Conservation (phyloP, 208 protist species). For the Leishmania aethiopica region DNA sequence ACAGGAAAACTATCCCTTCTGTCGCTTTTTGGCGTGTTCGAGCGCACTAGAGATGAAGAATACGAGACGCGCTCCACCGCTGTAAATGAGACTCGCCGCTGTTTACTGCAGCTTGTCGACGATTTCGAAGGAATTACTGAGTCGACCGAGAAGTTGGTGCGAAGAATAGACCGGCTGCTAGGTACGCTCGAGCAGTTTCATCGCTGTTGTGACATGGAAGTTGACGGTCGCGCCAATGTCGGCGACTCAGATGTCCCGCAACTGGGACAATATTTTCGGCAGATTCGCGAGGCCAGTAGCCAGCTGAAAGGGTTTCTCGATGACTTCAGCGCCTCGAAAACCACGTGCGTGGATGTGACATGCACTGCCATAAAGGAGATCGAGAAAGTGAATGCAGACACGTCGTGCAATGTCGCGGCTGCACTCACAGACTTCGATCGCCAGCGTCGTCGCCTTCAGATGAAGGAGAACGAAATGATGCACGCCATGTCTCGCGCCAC, state of each 20-base stretch:
- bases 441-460: constrained; percentile 47
- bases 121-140: constrained; percentile 40
- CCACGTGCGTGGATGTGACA: constrained; percentile 43
- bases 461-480: constrained; percentile 31
- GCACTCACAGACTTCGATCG: constrained; percentile 59
- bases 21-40: constrained; percentile 62
- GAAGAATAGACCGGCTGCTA: constrained; percentile 40
- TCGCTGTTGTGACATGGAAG: constrained; percentile 54
- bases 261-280: constrained; percentile 22
- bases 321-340: constrained; percentile 34
- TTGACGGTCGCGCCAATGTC: constrained; percentile 25
- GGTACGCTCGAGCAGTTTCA: constrained; percentile 48
- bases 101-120: constrained; percentile 48
- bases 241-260: constrained; percentile 21
- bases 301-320: constrained; percentile 28
- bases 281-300: constrained; percentile 33
- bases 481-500: constrained; percentile 8
- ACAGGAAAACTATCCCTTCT: constrained; percentile 57
- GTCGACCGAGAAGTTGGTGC: constrained; percentile 28
- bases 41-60: constrained; percentile 52
- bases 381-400: constrained; percentile 34
- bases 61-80: constrained; percentile 46
- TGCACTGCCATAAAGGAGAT: constrained; percentile 37
- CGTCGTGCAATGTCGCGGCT: constrained; percentile 32
- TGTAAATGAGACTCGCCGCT: constrained; percentile 42